Evolutionary conservation across 345 rosid species (phyloP), one percentile per base, ranked within the genome.

Genomic region (Salix suchowensis): DNA sequence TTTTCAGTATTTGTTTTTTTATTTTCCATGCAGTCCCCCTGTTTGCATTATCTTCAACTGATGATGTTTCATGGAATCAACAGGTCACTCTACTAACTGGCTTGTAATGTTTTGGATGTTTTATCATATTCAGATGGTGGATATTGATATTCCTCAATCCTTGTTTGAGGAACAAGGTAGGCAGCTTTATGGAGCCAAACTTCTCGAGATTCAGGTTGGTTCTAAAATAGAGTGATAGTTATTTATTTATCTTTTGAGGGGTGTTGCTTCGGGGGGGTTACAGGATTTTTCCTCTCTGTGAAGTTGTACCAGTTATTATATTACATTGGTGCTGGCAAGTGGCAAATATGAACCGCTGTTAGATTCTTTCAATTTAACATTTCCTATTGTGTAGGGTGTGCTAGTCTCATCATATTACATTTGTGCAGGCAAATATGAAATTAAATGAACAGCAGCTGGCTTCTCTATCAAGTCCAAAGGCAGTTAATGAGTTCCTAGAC

Each of bases 81-180:
- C 9, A 40, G 4, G 40, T 68, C 18, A 68, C 4, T 50, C 5
- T 14, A 8, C 37, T 40, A 32, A 23, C 39, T 73, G 15, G 12
- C 15, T 34, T 40, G 7, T 65, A 3, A 15, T 46, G 7, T 15
- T 48, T 55, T 36, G 74, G 32, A 5, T 74, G 4, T 76, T 58
- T 34, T 12, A 14, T 68, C 66, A 21, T 36, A 34, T 76, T 73
- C 81, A 94, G 98, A 95, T 93, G 98, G 97, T 89, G 77, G 98
- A 90, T 84, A 82, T 91, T 76, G 97, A 95, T 81, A 84, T 93
- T 80, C 97, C 98, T 71, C 90, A 69, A 79, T 90, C 96, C 71
- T 85, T 95, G 82, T 90, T 95, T 67, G 98, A 95, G 84, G 98
- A 95, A 82, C 96, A 93, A 91, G 98, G 98, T 54, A 88, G 98